Evolutionary conservation across 2,329 filamentous ascomycete species (phyloP).

Genomic region (Fusarium torulosum): DNA sequence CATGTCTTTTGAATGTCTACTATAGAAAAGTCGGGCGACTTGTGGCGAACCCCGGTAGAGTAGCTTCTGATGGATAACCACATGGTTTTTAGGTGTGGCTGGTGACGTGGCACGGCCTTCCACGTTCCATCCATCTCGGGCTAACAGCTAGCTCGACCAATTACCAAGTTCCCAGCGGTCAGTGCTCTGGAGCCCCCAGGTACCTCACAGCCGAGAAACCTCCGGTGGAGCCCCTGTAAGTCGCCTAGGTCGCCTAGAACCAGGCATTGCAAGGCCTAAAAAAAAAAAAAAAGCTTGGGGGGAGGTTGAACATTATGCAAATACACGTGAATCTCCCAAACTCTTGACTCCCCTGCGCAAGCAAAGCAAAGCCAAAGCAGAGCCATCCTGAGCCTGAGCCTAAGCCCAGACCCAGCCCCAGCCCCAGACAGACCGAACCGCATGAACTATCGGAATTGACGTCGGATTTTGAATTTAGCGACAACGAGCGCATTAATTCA

Average conservation of each 20-base stretch:
- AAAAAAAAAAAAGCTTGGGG: conserved; percentile 17
- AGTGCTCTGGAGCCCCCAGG: neutral
- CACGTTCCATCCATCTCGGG: neutral
- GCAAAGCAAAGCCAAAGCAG: conserved; percentile 29
- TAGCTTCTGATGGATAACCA: conserved; percentile 30
- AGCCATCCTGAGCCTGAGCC: conserved; percentile 20
- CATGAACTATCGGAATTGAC: conserved; percentile 49
- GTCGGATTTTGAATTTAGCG: conserved; percentile 45
- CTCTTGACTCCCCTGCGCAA: conserved; percentile 18
- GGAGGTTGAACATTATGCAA: conserved; percentile 31
- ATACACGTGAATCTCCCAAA: conserved; percentile 46
- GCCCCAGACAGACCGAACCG: conserved; percentile 34
- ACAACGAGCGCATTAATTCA: conserved; percentile 47
- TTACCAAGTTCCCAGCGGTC: conserved; percentile 7
- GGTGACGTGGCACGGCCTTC: conserved; percentile 39
- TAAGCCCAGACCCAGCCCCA: conserved; percentile 17
- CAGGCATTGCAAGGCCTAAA: conserved; percentile 16
- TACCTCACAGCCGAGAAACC: conserved; percentile 29
- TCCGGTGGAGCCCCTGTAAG: conserved; percentile 23
- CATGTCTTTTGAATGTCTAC: conserved; percentile 11
- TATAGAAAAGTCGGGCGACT: conserved; percentile 38
- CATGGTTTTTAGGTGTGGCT: conserved; percentile 42
- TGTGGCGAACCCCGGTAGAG: conserved; percentile 42
- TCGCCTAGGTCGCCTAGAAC: conserved; percentile 13
- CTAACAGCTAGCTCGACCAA: conserved; percentile 2